Base-by-base conservation (phyloP, 371 early-diverging fungal genomes). In the Rhizopus sp. region DNA sequence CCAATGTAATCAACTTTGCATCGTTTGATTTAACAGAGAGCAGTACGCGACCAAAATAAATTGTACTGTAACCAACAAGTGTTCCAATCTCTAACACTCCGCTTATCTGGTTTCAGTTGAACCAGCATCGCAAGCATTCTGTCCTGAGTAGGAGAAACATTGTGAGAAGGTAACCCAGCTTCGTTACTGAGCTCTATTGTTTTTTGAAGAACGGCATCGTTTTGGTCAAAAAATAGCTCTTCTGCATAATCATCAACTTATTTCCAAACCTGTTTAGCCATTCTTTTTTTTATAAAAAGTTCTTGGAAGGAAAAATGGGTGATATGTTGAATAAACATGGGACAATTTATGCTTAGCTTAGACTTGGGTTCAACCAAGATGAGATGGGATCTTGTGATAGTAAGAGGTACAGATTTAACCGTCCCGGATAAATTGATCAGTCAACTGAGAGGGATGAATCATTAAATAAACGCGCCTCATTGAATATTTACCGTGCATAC, bases 31-130 rank as follows among this genome's bases (percentile, higher is more conserved):
- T 34, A 35, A 33, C 34, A 35, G 16, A 33, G 33, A 34, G 13
- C 50, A 50, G 10, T 50, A 31, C 50, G 8, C 50, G 34, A 9
- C 34, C 50, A 31, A 50, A 4, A 17, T 17, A 50, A 12, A 50
- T 50, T 9, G 33, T 16, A 17, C 50, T 50, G 9, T 50, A 50
- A n/a, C 34, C 50, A n/a, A n/a, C 33, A 5, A 50, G 12, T 50
- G 50, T 50, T 10, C 50, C 33, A 13, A 50, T 34, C 16, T 50
- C 50, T 17, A 50, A 50, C 10, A 33, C n/a, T 13, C 34, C n/a
- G 34, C 23, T 50, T 50, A 12, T 31, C 50, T 6, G 34, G 17
- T 15, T 50, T 50, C 10, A 50, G 10, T 4, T 23, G 17, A 5
- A 50, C 34, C 9, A 50, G 34, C 15, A 50, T 31, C 6, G 13